Evolutionary conservation across 805 yeast species (phyloP).

Genomic region (Spathaspora girioi): DNA sequence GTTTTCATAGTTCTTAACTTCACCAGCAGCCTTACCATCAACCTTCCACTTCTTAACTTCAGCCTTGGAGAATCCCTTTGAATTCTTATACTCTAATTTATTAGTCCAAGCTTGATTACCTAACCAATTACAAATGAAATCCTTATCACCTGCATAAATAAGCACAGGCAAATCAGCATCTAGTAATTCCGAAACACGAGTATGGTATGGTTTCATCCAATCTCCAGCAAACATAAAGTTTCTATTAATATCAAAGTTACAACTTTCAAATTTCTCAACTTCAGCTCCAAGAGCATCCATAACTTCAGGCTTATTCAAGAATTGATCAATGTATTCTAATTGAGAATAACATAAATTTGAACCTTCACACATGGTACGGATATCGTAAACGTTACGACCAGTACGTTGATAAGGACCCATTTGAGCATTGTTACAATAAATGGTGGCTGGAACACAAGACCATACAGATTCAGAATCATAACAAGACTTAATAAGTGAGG

Average conservation of each 20-base stretch:
- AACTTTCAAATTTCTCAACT: slow-evolving; percentile 69
- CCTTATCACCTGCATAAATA: slow-evolving; percentile 93
- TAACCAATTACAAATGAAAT: slow-evolving; percentile 88
- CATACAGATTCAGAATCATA: slow-evolving; percentile 71
- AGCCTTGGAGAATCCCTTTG: slow-evolving; percentile 41
- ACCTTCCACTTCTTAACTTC: slow-evolving; percentile 43
- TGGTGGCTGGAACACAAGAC: slow-evolving; percentile 86
- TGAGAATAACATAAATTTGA: slow-evolving; percentile 72
- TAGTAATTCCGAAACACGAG: slow-evolving; percentile 58
- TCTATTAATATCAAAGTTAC: slow-evolving; percentile 74
- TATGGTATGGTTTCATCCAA: slow-evolving; percentile 78
- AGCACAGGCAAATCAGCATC: slow-evolving; percentile 73
- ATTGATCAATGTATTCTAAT: slow-evolving; percentile 68
- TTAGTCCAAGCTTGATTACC: slow-evolving; percentile 86
- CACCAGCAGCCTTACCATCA: slow-evolving; percentile 50
- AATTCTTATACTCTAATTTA: slow-evolving; percentile 61
- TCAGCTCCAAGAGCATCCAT: slow-evolving; percentile 86
- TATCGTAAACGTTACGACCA: slow-evolving; percentile 89
- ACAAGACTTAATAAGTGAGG: slow-evolving; percentile 70
- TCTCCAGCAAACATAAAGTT: slow-evolving; percentile 86
- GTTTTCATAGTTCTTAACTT: slow-evolving; percentile 66
- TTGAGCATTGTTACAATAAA: slow-evolving; percentile 84
- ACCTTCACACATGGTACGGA: slow-evolving; percentile 75
- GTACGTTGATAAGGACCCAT: slow-evolving; percentile 79
- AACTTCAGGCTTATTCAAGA: slow-evolving; percentile 74